Base-by-base conservation (phyloP, 2,329 filamentous ascomycete species). In the Gyromitra esculenta region DNA sequence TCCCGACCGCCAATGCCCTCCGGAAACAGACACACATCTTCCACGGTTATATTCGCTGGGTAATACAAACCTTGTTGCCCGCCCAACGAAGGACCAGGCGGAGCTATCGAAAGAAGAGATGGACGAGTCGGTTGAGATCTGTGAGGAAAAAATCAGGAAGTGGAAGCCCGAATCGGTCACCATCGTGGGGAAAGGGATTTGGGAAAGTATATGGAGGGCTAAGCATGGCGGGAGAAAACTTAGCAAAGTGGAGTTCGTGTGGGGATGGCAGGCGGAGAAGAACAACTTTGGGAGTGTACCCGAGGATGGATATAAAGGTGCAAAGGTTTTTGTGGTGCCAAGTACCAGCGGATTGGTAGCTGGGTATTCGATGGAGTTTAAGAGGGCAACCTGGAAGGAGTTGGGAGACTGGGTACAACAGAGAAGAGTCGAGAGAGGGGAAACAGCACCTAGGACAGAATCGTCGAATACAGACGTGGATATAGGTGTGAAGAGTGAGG, bases 301-400 rank as follows among this genome's bases (percentile, higher is more conserved):
- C 84, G 87, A 74, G 79, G 82, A 84, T 2, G 85, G 83, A 15
- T 97, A 92, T 91, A 83, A 85, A 1, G 95, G 95, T 0, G 89
- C 93, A 2, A 89, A 85, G 80, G 90, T 98, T 0, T 98, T 97
- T 86, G 96, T 98, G n/a, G 90, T 94, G 11, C 92, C 91, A 62
- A 96, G 91, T 81, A 98, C 96, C 59, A 97, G 94, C 84, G 96
- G 94, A 1, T 84, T 97, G 80, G 93, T 93, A 2, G 94, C 94
- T 1, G 89, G 88, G 48, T 85, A 96, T 84, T 90, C 86, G 54
- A 88, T 88, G 11, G 87, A 87, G 5, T 92, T 97, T 86, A 98
- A 97, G 84, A 88, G 96, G 85, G 88, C 85, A 64, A 92, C 97
- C 64, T 98, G 95, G 94, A 89, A 86, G 80, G 89, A 93, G 74